Conservation (phyloP, 495 filamentous ascomycete genomes). For the Penicillium crystallinum region DNA sequence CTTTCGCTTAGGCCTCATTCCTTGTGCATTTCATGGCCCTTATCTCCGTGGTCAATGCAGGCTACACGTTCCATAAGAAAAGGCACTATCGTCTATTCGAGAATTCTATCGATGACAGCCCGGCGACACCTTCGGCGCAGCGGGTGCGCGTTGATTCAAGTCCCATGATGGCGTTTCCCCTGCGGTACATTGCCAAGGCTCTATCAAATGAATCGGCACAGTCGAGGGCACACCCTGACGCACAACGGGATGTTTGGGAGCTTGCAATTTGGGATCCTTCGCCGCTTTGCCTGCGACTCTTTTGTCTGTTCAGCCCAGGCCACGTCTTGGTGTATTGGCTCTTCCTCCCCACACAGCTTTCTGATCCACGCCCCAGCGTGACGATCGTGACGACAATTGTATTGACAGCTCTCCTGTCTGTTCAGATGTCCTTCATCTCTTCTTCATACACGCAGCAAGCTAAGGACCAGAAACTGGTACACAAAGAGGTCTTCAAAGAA, state of each 20-base stretch:
- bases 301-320: slow-evolving; percentile 88
- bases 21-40: slow-evolving; percentile 60
- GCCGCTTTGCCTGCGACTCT: slow-evolving; percentile 73
- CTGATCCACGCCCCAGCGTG: slow-evolving; percentile 74
- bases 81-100: slow-evolving; percentile 92
- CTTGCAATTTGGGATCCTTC: slow-evolving; percentile 88
- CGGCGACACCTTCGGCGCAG: slow-evolving; percentile 78
- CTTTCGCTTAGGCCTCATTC: slow-evolving; percentile 53
- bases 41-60: slow-evolving; percentile 65
- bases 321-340: slow-evolving; percentile 86
- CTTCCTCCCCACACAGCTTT: slow-evolving; percentile 69
- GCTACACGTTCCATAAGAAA: slow-evolving; percentile 77
- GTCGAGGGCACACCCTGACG: slow-evolving; percentile 77
- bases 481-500: slow-evolving; percentile 88
- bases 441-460: slow-evolving; percentile 72
- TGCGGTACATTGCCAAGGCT: slow-evolving; percentile 68
- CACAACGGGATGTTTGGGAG: slow-evolving; percentile 89
- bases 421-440: slow-evolving; percentile 68
- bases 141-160: slow-evolving; percentile 88
- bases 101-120: slow-evolving; percentile 64
- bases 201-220: slow-evolving; percentile 57
- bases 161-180: slow-evolving; percentile 69
- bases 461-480: slow-evolving; percentile 77
- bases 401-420: slow-evolving; percentile 65
- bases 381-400: slow-evolving; percentile 76